phyloP scores from a whole-genome alignment of 768 basidiomycete genomes.

The Rhodotorula diobovata region DNA sequence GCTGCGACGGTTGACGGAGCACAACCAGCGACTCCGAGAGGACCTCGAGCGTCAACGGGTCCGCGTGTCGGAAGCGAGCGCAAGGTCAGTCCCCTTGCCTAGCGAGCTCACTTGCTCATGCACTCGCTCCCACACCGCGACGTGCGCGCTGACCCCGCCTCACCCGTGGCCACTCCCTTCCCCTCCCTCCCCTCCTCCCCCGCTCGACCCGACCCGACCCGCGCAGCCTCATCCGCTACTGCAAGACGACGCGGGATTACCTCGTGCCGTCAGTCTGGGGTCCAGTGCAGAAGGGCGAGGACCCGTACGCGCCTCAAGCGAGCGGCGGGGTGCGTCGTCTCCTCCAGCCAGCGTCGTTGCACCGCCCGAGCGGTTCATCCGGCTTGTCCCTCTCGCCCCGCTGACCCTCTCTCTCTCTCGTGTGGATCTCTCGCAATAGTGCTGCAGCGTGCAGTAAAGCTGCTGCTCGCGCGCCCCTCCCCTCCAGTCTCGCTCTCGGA shows the following conservation, averaged over 20 bases:
- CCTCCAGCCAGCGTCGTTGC: no score
- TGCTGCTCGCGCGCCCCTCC: background rate
- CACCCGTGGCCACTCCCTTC: background rate
- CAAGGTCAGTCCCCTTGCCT: constrained; percentile 69
- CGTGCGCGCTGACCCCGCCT: background rate
- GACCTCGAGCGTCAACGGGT: constrained; percentile 85
- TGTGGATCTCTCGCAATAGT: no score
- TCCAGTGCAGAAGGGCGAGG: constrained; percentile 80
- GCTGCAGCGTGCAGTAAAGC: constrained; percentile 16
- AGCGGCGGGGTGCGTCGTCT: constrained; percentile 26
- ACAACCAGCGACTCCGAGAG: constrained; percentile 84
- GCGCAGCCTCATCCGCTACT: constrained; percentile 80
- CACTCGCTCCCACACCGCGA: background rate
- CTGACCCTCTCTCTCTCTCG: background rate
- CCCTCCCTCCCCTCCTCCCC: background rate
- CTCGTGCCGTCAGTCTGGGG: constrained; percentile 96
- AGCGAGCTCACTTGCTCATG: background rate
- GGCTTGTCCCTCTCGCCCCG: background rate
- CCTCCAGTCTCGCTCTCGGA: background rate
- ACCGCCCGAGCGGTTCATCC: background rate
- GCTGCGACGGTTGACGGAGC: constrained; percentile 84
- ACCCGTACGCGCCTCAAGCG: constrained; percentile 76
- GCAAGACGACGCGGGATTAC: constrained; percentile 86
- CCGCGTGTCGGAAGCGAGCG: constrained; percentile 82
- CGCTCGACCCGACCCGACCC: background rate